phyloP scores from a whole-genome alignment of 148 eudicot genomes.

The Bassia scoparia region DNA sequence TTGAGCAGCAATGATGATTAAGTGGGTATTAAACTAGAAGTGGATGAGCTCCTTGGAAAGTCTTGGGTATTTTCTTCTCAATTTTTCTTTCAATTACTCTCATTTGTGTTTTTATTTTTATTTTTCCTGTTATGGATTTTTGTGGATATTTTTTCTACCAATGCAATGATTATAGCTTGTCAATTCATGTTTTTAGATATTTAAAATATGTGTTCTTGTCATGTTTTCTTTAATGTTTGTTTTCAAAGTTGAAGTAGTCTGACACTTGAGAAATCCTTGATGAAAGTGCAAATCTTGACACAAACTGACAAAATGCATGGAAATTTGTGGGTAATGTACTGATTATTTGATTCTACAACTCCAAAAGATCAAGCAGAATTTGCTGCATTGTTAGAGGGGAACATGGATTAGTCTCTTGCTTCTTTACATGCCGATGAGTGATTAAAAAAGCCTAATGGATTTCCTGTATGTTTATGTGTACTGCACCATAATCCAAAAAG shows the following conservation, averaged over 20 bases:
- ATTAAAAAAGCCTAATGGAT: too few relatives aligned
- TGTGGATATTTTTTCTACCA: background rate
- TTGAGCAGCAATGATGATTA: conserved; percentile 81
- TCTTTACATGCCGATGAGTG: too few relatives aligned
- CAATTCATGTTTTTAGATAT: conserved; percentile 4
- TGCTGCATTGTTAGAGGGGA: too few relatives aligned
- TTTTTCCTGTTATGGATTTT: background rate
- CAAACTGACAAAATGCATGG: too few relatives aligned
- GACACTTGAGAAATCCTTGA: background rate
- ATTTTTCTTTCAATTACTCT: background rate
- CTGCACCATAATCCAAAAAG: too few relatives aligned
- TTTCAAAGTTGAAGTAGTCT: too few relatives aligned
- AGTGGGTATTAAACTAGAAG: conserved; percentile 80
- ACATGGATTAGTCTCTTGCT: too few relatives aligned
- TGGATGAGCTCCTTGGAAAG: conserved; percentile 89
- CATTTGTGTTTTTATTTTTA: background rate
- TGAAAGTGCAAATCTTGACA: background rate
- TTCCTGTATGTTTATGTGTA: too few relatives aligned
- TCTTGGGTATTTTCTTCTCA: conserved; percentile 47
- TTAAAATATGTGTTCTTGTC: background rate
- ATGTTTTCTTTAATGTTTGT: background rate
- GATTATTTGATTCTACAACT: too few relatives aligned
- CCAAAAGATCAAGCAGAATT: too few relatives aligned
- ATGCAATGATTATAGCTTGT: background rate
- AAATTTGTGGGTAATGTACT: too few relatives aligned